Evolutionary conservation across 495 filamentous ascomycete genomes (phyloP), one percentile per base, ranked within the genome.

Genomic region (Massariosphaeria phaeospora): DNA sequence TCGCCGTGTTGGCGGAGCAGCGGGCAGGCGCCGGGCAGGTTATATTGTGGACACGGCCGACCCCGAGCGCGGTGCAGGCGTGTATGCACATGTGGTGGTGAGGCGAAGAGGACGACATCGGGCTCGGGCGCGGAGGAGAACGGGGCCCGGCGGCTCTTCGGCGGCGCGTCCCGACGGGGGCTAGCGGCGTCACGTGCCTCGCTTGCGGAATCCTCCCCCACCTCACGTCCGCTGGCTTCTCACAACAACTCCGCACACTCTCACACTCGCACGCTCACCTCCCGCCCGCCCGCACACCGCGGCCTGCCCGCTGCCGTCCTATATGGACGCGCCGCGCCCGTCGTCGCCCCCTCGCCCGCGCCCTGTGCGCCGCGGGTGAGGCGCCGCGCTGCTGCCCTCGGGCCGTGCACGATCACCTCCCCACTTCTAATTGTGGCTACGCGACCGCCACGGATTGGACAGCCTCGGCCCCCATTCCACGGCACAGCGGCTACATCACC

Each of bases 401-500:
- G 59, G 49, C 55, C 61, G 61, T 63, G 61, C 61, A 43, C 53
- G 25, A 57, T 62, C 52, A 56, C 44, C 59, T 63, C 50, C 30
- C 39, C 41, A 46, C 55, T 61, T 42, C 61, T 64, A 64, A 52
- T 64, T 64, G 52, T 48, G 53, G 57, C 52, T 64, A 61, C 52
- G 61, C 57, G 57, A 61, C 47, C 18, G 12, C 46, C 59, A 62
- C 53, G 53, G 59, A 62, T 62, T 62, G 60, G 60, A 59, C 50
- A 27, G 52, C 52, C 33, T 53, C 61, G 27, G 56, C 56, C 57
- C 61, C 61, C 61, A 52, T 45, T 24, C 38, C 48, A 44, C 43
- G 49, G 49, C 48, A 52, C 61, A 64, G 61, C 61, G 61, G 61
- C 61, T 64, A 61, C 61, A 57, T 55, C 52, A 44, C 52, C 36